phyloP scores from a whole-genome alignment of 2,329 filamentous ascomycete species.

The Daldinia eschscholtzii region DNA sequence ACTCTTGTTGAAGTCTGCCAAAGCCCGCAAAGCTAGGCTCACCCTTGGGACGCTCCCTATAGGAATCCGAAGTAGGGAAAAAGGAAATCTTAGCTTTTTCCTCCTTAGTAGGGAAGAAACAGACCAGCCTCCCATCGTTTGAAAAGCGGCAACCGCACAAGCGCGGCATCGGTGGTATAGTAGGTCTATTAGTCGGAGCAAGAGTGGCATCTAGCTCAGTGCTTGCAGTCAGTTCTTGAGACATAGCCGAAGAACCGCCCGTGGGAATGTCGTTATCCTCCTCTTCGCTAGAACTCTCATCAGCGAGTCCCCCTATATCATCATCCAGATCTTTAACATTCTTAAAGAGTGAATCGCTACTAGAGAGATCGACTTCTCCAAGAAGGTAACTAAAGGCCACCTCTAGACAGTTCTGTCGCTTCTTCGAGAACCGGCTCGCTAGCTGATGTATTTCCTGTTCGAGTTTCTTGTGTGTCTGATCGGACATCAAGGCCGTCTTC shows the following conservation, averaged over 20 bases:
- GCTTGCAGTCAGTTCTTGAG: conserved; percentile 70
- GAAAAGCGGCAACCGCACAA: conserved; percentile 73
- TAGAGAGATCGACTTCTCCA: conserved; percentile 71
- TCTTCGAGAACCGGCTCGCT: conserved; percentile 66
- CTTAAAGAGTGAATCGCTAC: conserved; percentile 72
- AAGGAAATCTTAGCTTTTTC: conserved; percentile 66
- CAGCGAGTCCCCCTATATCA: conserved; percentile 67
- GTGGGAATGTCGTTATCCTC: conserved; percentile 72
- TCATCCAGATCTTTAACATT: conserved; percentile 74
- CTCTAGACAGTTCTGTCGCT: conserved; percentile 72
- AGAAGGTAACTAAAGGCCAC: conserved; percentile 73
- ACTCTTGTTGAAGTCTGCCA: conserved; percentile 66
- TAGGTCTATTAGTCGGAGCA: conserved; percentile 63
- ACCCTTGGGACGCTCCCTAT: conserved; percentile 63
- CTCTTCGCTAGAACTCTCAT: conserved; percentile 87
- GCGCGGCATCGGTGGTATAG: conserved; percentile 68
- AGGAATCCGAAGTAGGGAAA: conserved; percentile 60
- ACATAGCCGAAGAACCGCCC: conserved; percentile 70
- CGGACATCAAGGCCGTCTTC: conserved; percentile 72
- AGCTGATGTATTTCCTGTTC: conserved; percentile 69
- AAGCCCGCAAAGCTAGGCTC: conserved; percentile 71
- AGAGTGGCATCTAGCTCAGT: conserved; percentile 67
- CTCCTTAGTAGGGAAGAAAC: conserved; percentile 78
- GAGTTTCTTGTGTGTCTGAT: conserved; percentile 65
- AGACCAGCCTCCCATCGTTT: conserved; percentile 72